Percentiles rank a stretch among this genome's conserved stretches.
phyloP scores from a whole-genome alignment of 1,139 yeast species.

The Entelexis paramagnoliae region DNA sequence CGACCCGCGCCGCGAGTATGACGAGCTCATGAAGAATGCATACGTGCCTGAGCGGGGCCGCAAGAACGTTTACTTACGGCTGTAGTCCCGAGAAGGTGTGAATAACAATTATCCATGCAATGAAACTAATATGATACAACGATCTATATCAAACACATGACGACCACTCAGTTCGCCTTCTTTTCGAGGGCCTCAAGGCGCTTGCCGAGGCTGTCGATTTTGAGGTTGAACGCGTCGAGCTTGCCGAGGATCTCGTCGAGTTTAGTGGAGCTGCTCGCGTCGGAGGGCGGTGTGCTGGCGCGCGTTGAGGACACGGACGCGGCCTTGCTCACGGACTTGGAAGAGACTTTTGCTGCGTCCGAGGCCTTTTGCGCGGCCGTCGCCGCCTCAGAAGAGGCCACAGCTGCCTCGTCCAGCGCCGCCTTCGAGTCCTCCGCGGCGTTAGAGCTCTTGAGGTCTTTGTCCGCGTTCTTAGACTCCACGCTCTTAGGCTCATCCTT shows the following conservation, averaged over 20 bases:
- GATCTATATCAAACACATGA: neutral
- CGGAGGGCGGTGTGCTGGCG: neutral
- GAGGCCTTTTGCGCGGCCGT: conserved; percentile 1
- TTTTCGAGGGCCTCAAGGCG: conserved; percentile 8
- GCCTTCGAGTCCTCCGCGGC: neutral
- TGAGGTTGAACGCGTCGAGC: conserved; percentile 10
- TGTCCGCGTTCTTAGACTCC: neutral
- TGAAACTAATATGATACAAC: neutral
- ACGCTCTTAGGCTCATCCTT: conserved; percentile 6
- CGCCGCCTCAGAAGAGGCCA: conserved; percentile 1
- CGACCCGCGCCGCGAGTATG: conserved; percentile 17
- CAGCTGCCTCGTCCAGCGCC: conserved; percentile 1
- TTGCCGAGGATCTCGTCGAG: conserved; percentile 11
- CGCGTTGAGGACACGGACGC: neutral
- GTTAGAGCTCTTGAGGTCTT: neutral
- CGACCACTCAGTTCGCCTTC: neutral
- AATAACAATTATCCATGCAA: neutral
- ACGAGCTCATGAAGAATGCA: conserved; percentile 21
- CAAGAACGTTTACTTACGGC: conserved; percentile 17
- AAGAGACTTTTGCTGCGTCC: neutral
- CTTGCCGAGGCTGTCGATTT: conserved; percentile 10
- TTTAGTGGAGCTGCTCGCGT: neutral
- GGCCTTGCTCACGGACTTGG: conserved; percentile 2
- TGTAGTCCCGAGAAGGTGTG: neutral
- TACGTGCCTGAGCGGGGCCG: conserved; percentile 23